Evolutionary conservation across 345 rosid species (phyloP).

Genomic region (Cardamine occulta): DNA sequence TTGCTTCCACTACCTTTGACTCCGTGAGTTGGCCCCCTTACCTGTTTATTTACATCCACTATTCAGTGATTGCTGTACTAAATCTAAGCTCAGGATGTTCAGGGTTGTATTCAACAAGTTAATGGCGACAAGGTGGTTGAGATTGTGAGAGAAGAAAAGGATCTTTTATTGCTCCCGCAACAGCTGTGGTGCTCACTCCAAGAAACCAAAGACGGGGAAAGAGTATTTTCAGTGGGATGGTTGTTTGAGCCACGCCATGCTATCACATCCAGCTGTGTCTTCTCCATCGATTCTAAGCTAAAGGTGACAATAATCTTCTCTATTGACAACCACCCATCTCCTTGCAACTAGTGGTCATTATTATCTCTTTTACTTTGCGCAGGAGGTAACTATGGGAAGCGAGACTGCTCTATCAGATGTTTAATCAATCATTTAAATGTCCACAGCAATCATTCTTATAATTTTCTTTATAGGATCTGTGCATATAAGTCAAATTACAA

Average conservation of each 20-base stretch:
- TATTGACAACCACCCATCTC: constrained; percentile 10
- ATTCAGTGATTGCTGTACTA: neutral
- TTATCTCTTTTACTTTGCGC: constrained; percentile 23
- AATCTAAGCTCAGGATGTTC: constrained; percentile 24
- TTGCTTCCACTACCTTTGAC: constrained; percentile 53
- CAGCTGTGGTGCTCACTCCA: constrained; percentile 72
- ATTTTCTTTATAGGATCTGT: constrained; percentile 28
- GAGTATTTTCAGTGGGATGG: constrained; percentile 75
- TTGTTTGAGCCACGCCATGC: constrained; percentile 56
- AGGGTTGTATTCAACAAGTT: constrained; percentile 55
- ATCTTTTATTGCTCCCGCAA: constrained; percentile 72
- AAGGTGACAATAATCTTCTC: constrained; percentile 48
- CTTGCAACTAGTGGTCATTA: constrained; percentile 20
- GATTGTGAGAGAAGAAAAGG: constrained; percentile 57
- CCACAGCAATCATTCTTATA: constrained; percentile 18
- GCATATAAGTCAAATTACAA: constrained; percentile 36
- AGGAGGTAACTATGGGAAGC: constrained; percentile 40
- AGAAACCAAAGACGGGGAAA: constrained; percentile 51
- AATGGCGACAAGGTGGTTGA: constrained; percentile 47
- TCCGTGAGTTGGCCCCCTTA: constrained; percentile 32
- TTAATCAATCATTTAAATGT: constrained; percentile 2
- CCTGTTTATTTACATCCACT: constrained; percentile 3
- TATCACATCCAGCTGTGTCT: constrained; percentile 63
- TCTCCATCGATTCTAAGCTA: constrained; percentile 57
- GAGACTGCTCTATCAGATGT: constrained; percentile 38